phyloP scores from a whole-genome alignment of 2,329 filamentous ascomycete genomes.

The Hymenotorrendiella dingleyae region DNA sequence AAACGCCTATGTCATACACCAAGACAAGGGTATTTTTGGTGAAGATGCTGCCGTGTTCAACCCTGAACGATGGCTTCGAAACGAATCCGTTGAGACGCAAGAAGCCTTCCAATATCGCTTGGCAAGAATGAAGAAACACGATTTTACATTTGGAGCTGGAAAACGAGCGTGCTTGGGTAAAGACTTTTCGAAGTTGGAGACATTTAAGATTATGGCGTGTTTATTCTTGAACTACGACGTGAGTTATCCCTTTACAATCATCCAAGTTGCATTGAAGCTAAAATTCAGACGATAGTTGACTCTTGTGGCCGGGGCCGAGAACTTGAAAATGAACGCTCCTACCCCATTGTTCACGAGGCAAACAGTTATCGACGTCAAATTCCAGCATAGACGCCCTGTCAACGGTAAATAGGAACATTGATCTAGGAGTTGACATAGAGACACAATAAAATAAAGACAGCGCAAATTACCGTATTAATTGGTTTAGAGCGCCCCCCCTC shows the following conservation, averaged over 20 bases:
- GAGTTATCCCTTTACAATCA: constrained; percentile 12
- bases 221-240: constrained; percentile 39
- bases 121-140: constrained; percentile 33
- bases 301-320: background rate
- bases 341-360: background rate
- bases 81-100: constrained; percentile 28
- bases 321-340: background rate
- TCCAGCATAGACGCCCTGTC: too few relatives aligned
- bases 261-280: background rate
- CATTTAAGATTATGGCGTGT: constrained; percentile 43
- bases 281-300: background rate
- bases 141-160: constrained; percentile 39
- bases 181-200: constrained; percentile 36
- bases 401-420: too few relatives aligned
- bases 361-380: background rate
- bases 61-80: constrained; percentile 46
- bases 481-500: too few relatives aligned
- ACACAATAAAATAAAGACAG: too few relatives aligned
- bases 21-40: constrained; percentile 50
- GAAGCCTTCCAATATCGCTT: constrained; percentile 32
- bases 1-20: constrained; percentile 43
- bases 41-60: constrained; percentile 53
- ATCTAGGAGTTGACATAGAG: too few relatives aligned
- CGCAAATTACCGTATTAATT: too few relatives aligned
- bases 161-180: constrained; percentile 38